Evolutionary conservation across 805 yeast species (phyloP).

Genomic region (Zygosaccharomyces bisporus): DNA sequence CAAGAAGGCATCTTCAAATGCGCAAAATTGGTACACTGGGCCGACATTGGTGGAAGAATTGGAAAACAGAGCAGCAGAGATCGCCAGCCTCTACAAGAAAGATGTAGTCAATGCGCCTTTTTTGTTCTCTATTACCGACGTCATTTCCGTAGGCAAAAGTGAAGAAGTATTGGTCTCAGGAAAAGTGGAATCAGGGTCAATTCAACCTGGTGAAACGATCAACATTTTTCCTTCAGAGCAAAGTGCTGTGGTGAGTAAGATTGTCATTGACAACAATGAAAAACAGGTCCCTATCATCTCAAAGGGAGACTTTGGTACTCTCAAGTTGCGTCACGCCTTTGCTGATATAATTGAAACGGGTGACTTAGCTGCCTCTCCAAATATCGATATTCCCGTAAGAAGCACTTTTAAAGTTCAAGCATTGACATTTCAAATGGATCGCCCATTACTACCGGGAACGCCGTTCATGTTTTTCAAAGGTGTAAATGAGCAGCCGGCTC

Average conservation of each 20-base stretch:
- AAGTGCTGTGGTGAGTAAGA: slow-evolving; percentile 38
- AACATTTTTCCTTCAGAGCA: slow-evolving; percentile 49
- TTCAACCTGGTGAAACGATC: slow-evolving; percentile 68
- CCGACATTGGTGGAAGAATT: slow-evolving; percentile 57
- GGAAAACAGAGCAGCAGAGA: slow-evolving; percentile 43
- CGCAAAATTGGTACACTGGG: slow-evolving; percentile 20
- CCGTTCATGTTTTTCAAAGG: slow-evolving; percentile 76
- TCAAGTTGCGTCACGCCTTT: slow-evolving; percentile 39
- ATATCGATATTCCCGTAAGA: slow-evolving; percentile 45
- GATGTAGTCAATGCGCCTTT: slow-evolving; percentile 43
- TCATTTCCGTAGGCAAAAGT: slow-evolving; percentile 47
- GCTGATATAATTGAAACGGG: slow-evolving; percentile 53
- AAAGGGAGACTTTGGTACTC: slow-evolving; percentile 52
- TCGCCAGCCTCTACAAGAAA: slow-evolving; percentile 17
- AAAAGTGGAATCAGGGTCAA: slow-evolving; percentile 43
- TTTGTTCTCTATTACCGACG: slow-evolving; percentile 60
- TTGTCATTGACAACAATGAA: slow-evolving; percentile 26
- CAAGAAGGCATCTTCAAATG: slow-evolving; percentile 53
- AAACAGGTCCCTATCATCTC: slow-evolving; percentile 37
- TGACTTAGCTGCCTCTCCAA: slow-evolving; percentile 57
- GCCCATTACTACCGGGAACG: slow-evolving; percentile 78
- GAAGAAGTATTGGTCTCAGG: slow-evolving; percentile 45
- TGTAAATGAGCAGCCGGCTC: slow-evolving; percentile 66
- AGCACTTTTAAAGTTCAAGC: slow-evolving; percentile 53
- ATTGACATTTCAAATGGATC: slow-evolving; percentile 57